Conservation (phyloP, 2,329 filamentous ascomycete species). For the Lachnellula hyalina region DNA sequence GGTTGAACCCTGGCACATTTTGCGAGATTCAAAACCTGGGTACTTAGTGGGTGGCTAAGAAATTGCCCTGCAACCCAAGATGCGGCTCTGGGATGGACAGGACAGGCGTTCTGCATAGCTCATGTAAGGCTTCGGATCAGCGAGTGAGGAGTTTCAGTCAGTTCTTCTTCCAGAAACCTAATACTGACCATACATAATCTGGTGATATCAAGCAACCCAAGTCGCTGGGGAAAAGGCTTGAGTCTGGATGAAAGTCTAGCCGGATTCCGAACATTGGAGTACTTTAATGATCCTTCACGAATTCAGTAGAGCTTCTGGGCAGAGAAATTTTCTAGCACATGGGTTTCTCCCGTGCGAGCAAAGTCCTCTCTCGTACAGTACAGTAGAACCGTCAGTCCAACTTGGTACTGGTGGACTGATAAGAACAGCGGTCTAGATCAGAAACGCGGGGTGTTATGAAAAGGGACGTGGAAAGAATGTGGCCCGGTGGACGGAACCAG, state of each 20-base stretch:
- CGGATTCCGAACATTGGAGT: neutral
- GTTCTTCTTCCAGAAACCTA: neutral
- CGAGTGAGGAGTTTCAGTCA: neutral
- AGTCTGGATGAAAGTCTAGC: neutral
- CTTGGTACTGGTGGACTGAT: neutral
- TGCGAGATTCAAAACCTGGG: neutral
- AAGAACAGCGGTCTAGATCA: neutral
- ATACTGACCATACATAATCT: neutral
- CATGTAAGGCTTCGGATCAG: neutral
- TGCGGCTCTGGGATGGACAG: conserved; percentile 7
- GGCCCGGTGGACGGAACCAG: neutral
- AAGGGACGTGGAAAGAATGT: neutral
- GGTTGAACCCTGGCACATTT: neutral
- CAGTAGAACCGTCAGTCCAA: too few species aligned
- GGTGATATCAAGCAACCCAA: neutral
- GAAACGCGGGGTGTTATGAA: neutral
- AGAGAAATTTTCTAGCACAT: neutral
- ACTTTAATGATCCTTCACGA: neutral
- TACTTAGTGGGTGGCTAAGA: conserved; percentile 1
- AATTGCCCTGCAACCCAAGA: conserved; percentile 1
- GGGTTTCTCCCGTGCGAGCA: neutral
- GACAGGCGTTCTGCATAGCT: conserved; percentile 1
- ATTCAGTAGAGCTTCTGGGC: neutral
- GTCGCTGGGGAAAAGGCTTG: conserved; percentile 1
- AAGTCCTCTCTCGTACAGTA: too few species aligned